Percentiles rank a stretch among this genome's conserved stretches.
Conservation (phyloP, 1,139 yeast species). For the Pichia norvegensis region DNA sequence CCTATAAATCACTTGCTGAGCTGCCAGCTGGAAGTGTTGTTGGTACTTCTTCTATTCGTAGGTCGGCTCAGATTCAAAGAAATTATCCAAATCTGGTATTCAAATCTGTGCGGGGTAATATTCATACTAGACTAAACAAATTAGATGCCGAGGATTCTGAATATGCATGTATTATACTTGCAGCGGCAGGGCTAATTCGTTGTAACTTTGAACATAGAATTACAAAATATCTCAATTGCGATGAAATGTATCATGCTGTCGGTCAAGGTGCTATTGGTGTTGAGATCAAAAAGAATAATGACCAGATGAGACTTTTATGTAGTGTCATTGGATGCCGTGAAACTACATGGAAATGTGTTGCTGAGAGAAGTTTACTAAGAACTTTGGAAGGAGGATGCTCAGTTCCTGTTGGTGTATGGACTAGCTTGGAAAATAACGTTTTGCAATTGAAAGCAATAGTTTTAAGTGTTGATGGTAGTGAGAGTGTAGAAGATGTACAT, state of each 20-base stretch:
- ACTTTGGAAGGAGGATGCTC: conserved; percentile 95
- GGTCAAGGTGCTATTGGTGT: conserved; percentile 97
- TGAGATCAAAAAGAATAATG: conserved; percentile 72
- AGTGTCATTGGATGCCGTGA: conserved; percentile 56
- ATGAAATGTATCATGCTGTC: conserved; percentile 90
- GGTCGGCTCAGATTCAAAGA: conserved; percentile 72
- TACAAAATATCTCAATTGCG: conserved; percentile 56
- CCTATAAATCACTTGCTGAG: conserved; percentile 57
- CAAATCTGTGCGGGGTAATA: conserved; percentile 83
- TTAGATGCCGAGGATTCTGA: conserved; percentile 63
- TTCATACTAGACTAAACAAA: conserved; percentile 74
- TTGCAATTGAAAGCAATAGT: conserved; percentile 63
- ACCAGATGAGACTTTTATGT: conserved; percentile 49
- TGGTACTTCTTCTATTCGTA: conserved; percentile 89
- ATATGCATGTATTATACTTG: conserved; percentile 73
- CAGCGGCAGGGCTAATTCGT: conserved; percentile 85
- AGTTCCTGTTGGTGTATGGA: conserved; percentile 84
- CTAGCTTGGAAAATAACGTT: conserved; percentile 39
- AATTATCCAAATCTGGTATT: conserved; percentile 49
- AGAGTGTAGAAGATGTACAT: conserved; percentile 51
- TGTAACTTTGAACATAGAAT: conserved; percentile 66
- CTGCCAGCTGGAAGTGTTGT: conserved; percentile 81
- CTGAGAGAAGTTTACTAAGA: conserved; percentile 84
- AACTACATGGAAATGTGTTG: conserved; percentile 72
- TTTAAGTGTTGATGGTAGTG: conserved; percentile 75